Conservation (phyloP, 495 filamentous ascomycete genomes). For the Symbiotaphrina buchneri region DNA sequence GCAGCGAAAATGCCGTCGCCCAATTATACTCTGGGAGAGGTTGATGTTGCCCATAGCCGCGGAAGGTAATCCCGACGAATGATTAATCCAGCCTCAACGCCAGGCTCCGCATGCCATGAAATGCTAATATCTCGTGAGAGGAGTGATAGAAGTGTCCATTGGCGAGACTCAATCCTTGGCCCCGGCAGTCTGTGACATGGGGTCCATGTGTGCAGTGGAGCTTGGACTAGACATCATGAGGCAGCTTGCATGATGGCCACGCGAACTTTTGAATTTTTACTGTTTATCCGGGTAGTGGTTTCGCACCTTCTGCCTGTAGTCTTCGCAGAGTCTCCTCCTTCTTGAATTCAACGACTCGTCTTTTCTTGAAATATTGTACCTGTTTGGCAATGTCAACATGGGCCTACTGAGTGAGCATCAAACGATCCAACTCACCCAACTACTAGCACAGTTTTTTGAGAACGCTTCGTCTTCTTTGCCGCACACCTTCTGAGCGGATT, state of each 20-base stretch:
- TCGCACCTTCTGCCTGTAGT: conserved; percentile 56
- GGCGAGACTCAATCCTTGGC: too few relatives aligned
- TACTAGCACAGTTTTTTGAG: conserved; percentile 50
- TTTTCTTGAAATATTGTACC: conserved; percentile 96
- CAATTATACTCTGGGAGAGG: too few relatives aligned
- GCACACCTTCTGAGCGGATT: conserved; percentile 41
- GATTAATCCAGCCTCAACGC: too few relatives aligned
- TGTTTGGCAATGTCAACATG: conserved; percentile 12
- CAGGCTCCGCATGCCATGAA: too few relatives aligned
- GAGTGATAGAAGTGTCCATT: too few relatives aligned
- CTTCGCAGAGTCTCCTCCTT: conserved; percentile 57
- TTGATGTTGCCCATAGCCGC: too few relatives aligned
- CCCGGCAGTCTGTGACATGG: too few relatives aligned
- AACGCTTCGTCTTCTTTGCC: conserved; percentile 38
- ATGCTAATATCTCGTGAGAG: too few relatives aligned
- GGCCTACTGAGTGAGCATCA: conserved; percentile 1
- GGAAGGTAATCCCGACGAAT: too few relatives aligned
- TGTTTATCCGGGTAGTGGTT: background rate
- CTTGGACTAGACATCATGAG: background rate
- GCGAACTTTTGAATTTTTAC: background rate
- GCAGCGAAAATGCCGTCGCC: too few relatives aligned
- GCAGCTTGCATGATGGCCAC: conserved; percentile 1
- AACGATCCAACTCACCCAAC: conserved; percentile 43
- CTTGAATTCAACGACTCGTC: conserved; percentile 76
- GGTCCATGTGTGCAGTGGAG: too few relatives aligned